A percentile compares a stretch with the other conserved stretches of the same genome.
phyloP scores from a whole-genome alignment of 176 grass and related monocot genomes.

The Phoenix roebelenii region DNA sequence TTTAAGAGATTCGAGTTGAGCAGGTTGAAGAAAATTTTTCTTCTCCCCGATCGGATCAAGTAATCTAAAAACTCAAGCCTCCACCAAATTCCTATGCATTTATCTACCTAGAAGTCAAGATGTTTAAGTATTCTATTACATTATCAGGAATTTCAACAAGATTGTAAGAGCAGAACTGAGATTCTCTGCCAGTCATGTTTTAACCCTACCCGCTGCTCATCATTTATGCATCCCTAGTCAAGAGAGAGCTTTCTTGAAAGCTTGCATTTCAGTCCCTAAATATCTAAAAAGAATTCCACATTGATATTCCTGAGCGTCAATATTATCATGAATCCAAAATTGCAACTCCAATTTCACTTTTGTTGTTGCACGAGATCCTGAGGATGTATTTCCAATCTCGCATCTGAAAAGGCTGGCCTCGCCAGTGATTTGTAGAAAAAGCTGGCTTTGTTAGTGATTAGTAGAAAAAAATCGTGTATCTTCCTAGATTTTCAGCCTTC shows the following conservation, averaged over 20 bases:
- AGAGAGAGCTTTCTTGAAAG: conserved; percentile 41
- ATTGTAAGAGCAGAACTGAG: too few relatives aligned
- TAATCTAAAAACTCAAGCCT: conserved; percentile 27
- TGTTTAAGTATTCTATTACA: too few relatives aligned
- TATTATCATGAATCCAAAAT: background rate
- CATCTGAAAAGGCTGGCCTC: too few relatives aligned
- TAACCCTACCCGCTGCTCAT: conserved; percentile 35
- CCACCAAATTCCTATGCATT: conserved; percentile 50
- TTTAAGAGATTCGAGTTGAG: too few relatives aligned
- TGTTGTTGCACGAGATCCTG: background rate
- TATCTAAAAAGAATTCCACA: conserved; percentile 22
- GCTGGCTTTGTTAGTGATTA: too few relatives aligned
- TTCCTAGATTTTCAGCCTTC: too few relatives aligned
- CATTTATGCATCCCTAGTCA: background rate
- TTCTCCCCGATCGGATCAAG: too few relatives aligned
- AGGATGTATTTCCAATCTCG: too few relatives aligned
- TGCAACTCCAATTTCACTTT: background rate
- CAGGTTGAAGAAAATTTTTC: too few relatives aligned
- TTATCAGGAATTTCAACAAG: too few relatives aligned
- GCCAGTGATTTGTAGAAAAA: too few relatives aligned
- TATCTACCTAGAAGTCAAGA: conserved; percentile 19
- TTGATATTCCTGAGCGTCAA: background rate
- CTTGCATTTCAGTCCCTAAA: conserved; percentile 50
- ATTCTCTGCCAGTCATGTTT: background rate
- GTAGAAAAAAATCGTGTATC: too few relatives aligned